Percentiles rank a stretch among this genome's conserved stretches.
These are phyloP conservation scores for Colletotrichum acutatum DNA, from an alignment of 2,329 filamentous ascomycete species.

Conservation along the genomic window DNA sequence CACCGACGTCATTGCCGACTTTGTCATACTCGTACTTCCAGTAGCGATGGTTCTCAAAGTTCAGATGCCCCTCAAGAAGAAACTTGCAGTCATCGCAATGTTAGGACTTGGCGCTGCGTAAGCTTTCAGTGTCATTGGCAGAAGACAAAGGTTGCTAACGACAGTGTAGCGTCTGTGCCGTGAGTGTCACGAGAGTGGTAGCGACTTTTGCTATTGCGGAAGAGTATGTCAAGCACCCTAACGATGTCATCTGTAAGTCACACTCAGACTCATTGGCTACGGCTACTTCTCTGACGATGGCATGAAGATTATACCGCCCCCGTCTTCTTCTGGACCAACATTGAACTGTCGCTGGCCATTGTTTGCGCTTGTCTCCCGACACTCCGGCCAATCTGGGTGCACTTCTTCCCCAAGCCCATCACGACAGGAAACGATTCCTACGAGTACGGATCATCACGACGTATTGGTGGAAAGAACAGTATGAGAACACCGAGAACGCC, in stretches of 20 bases:
- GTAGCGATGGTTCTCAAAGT: conserved; percentile 41
- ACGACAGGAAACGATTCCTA: conserved; percentile 15
- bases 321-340: conserved; percentile 50
- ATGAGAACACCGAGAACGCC: conserved; percentile 15
- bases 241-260: conserved; percentile 42
- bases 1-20: conserved; percentile 40
- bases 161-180: conserved; percentile 25
- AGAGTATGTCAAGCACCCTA: conserved; percentile 37
- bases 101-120: conserved; percentile 41
- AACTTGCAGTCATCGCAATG: conserved; percentile 41
- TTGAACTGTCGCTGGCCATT: conserved; percentile 53
- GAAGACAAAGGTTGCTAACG: neutral
- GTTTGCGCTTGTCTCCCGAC: conserved; percentile 53
- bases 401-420: conserved; percentile 29
- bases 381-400: conserved; percentile 44
- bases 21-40: conserved; percentile 41
- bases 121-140: conserved; percentile 2
- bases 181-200: conserved; percentile 37
- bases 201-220: conserved; percentile 38
- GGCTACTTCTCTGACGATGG: neutral
- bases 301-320: conserved; percentile 41
- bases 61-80: conserved; percentile 40
- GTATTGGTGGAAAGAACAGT: conserved; percentile 11
- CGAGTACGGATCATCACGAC: conserved; percentile 22
- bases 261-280: too few species aligned